Evolutionary conservation across 164 flowering plant species (phyloP).

Genomic region (Annona cherimola): DNA sequence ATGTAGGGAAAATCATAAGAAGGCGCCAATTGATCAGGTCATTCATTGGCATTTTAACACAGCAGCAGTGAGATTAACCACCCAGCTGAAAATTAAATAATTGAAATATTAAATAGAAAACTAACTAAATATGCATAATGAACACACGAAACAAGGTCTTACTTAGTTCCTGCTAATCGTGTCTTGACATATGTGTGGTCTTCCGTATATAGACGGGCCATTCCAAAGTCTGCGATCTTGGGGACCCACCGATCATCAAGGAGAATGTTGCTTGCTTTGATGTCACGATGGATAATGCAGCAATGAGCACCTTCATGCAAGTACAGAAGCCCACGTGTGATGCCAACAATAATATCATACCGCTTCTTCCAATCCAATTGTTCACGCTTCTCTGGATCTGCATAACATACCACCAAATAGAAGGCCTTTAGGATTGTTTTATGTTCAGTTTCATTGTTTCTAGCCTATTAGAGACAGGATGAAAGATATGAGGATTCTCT

Average conservation of each 20-base stretch:
- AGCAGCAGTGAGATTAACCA: not conserved
- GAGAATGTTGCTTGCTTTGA: constrained; percentile 88
- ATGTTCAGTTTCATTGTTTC: too few species aligned
- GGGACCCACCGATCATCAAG: constrained; percentile 92
- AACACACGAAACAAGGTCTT: constrained; percentile 18
- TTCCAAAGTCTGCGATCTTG: constrained; percentile 96
- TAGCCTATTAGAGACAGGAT: too few species aligned
- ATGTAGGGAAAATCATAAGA: too few species aligned
- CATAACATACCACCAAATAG: not conserved
- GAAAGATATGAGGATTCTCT: too few species aligned
- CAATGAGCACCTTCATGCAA: constrained; percentile 78
- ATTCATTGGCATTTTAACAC: not conserved
- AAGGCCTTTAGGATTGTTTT: not conserved
- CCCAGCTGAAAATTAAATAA: not conserved
- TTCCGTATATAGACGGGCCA: constrained; percentile 88
- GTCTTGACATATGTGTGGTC: constrained; percentile 80
- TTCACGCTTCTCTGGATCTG: constrained; percentile 42
- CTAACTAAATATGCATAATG: too few species aligned
- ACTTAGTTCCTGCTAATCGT: constrained; percentile 95
- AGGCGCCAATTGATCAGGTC: not conserved
- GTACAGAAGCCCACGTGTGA: constrained; percentile 85
- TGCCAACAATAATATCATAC: constrained; percentile 53
- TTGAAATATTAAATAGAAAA: too few species aligned
- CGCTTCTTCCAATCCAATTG: constrained; percentile 78
- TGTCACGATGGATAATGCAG: constrained; percentile 82